Conservation (phyloP, 192 early-diverging fungal genomes). For the Tieghemiomyces parasiticus region DNA sequence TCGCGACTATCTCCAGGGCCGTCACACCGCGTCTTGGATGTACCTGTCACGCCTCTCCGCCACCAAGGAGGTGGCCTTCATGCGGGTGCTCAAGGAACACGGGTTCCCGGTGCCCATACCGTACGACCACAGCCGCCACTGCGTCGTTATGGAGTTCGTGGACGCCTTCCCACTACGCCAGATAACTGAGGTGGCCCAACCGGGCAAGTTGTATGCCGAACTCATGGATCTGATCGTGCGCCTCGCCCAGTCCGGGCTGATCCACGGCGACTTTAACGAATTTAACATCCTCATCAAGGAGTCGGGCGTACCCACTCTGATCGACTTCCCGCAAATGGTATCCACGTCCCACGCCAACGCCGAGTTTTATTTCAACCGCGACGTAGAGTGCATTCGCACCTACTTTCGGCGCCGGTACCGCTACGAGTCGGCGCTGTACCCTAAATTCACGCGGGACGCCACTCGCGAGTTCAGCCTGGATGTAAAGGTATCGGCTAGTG, state of each 20-base stretch:
- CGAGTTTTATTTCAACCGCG: constrained; percentile 96
- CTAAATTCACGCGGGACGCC: constrained; percentile 69
- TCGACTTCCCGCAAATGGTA: constrained; percentile 99
- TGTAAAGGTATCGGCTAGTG: constrained; percentile 91
- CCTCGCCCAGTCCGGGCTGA: constrained; percentile 84
- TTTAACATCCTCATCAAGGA: constrained; percentile 91
- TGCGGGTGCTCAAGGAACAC: constrained; percentile 90
- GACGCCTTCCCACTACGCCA: constrained; percentile 92
- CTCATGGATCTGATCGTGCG: constrained; percentile 95
- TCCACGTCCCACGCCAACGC: constrained; percentile 93
- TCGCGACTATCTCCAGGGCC: constrained; percentile 89
- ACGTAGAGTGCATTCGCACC: constrained; percentile 92
- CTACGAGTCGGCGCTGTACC: constrained; percentile 85
- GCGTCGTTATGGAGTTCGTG: constrained; percentile 91
- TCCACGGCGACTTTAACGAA: constrained; percentile 99
- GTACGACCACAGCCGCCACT: constrained; percentile 86
- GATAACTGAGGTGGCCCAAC: constrained; percentile 67
- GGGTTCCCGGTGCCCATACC: constrained; percentile 94
- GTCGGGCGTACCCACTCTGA: constrained; percentile 72
- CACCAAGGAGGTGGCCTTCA: constrained; percentile 97
- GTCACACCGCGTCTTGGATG: constrained; percentile 95
- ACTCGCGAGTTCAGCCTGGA: constrained; percentile 83
- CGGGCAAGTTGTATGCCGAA: constrained; percentile 82
- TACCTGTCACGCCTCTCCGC: constrained; percentile 98
- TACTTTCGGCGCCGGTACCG: constrained; percentile 85